These are phyloP conservation scores for Ehretia macrophylla DNA, from an alignment of 257 asterid species.

Conservation along the genomic window DNA sequence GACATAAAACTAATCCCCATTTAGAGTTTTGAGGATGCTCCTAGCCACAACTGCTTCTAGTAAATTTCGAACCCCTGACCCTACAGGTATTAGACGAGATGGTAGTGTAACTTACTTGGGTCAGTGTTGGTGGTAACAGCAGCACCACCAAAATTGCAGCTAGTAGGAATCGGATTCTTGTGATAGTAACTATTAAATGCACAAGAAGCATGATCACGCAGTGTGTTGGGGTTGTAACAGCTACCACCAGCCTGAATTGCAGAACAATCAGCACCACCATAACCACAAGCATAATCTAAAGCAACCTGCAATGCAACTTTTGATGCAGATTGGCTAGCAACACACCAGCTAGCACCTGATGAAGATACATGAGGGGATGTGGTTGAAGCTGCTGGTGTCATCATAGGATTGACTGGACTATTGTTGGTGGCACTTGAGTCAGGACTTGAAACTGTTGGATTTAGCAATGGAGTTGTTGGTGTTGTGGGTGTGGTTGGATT, in stretches of 20 bases:
- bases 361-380: slow-evolving; percentile 29
- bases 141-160: slow-evolving; percentile 71
- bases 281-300: slow-evolving; percentile 72
- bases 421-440: slow-evolving; percentile 25
- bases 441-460: slow-evolving; percentile 50
- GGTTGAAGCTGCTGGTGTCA: slow-evolving; percentile 33
- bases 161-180: slow-evolving; percentile 63
- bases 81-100: no score
- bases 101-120: slow-evolving; percentile 53
- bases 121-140: slow-evolving; percentile 64
- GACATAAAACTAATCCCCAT: no score
- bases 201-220: slow-evolving; percentile 55
- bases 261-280: slow-evolving; percentile 61
- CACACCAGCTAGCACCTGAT: slow-evolving; percentile 69
- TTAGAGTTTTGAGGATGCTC: no score
- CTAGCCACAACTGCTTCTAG: no score
- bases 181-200: slow-evolving; percentile 67
- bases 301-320: slow-evolving; percentile 51
- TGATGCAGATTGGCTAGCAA: slow-evolving; percentile 57
- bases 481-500: slow-evolving; percentile 38
- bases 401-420: slow-evolving; percentile 42
- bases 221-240: slow-evolving; percentile 48
- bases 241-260: slow-evolving; percentile 47
- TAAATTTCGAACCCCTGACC: no score
- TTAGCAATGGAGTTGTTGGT: slow-evolving; percentile 26